These are phyloP conservation scores for Saccharomycopsis babjevae DNA, from an alignment of 805 yeast genomes.

Conservation along the genomic window DNA sequence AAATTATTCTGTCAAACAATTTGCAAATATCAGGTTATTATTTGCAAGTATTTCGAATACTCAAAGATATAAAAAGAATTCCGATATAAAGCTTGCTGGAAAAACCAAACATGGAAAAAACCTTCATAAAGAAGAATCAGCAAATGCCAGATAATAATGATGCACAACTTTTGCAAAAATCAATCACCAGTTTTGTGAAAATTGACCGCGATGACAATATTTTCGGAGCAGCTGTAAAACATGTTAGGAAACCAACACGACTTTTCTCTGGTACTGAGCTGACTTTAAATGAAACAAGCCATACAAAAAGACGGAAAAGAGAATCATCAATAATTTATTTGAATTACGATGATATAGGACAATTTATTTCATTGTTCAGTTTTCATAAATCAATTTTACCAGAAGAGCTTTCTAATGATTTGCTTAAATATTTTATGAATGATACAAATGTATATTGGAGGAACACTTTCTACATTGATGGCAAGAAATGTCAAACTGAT, in stretches of 20 bases:
- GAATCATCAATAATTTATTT: conserved; percentile 23
- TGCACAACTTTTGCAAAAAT: not conserved
- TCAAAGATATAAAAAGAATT: too few relatives aligned
- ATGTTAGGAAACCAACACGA: not conserved
- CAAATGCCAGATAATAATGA: not conserved
- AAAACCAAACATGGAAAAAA: too few relatives aligned
- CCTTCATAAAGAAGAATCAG: too few relatives aligned
- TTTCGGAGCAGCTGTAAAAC: not conserved
- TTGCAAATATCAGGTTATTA: not conserved
- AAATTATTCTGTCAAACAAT: not conserved
- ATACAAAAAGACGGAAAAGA: conserved; percentile 27
- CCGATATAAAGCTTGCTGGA: too few relatives aligned
- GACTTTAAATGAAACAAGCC: not conserved
- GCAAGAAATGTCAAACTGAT: conserved; percentile 48
- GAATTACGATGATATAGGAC: conserved; percentile 8
- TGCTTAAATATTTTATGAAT: conserved; percentile 34
- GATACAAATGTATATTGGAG: conserved; percentile 32
- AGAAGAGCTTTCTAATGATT: conserved; percentile 32
- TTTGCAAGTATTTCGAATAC: not conserved
- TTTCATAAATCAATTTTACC: conserved; percentile 46
- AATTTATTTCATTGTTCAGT: conserved; percentile 38
- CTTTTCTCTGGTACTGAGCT: not conserved
- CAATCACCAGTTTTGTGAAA: not conserved
- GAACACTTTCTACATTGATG: conserved; percentile 51
- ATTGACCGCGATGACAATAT: not conserved